Base-by-base conservation (phyloP, 345 rosid genomes). In the Eucalyptus fibrosa region DNA sequence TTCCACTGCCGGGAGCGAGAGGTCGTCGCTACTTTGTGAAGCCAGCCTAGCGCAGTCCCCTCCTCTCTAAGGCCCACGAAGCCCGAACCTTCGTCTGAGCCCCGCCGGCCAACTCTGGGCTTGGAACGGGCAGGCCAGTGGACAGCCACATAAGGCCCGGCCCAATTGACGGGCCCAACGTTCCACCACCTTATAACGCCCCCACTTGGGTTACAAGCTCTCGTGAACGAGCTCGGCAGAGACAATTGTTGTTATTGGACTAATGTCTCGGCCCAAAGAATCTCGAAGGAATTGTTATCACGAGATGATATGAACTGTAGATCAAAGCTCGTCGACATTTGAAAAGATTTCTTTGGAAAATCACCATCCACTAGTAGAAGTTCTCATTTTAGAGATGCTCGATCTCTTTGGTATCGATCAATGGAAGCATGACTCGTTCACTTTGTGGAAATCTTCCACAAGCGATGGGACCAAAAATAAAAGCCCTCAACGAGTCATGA, bases 1-100 rank as follows among this genome's bases (percentile, higher is more conserved):
- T 87, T 89, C 93, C 94, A 94, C 93, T 77, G 93, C 86, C 86
- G 9, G 55, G 88, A 94, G 93, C 51, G 92, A 91, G 92, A 94
- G 86, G 93, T 92, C 6, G 2, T 89, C 92, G 92, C 91, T 92
- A 92, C 93, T 92, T 93, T 92, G 93, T 92, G 92, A 93, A 88
- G 50, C 93, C 95, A 94, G 93, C 94, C 94, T 93, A 90, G 91
- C 94, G 94, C 94, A 5, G 62, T 91, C 60, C 90, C 93, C 93
- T 51, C 94, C 90, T 1, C 93, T 91, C 87, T 89, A 92, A 5
- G 86, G 80, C 80, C 80, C 12, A 5, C 49, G 30, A 44, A 13
- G 44, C 30, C 90, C 56, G 10, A 32, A 67, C 42, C 24, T 67
- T 17, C 80, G 24, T 32, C 80, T 23, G 12, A 34, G 80, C 10